Evolutionary conservation across 208 protist species (phyloP).

Genomic region (Leishmania tarentolae): DNA sequence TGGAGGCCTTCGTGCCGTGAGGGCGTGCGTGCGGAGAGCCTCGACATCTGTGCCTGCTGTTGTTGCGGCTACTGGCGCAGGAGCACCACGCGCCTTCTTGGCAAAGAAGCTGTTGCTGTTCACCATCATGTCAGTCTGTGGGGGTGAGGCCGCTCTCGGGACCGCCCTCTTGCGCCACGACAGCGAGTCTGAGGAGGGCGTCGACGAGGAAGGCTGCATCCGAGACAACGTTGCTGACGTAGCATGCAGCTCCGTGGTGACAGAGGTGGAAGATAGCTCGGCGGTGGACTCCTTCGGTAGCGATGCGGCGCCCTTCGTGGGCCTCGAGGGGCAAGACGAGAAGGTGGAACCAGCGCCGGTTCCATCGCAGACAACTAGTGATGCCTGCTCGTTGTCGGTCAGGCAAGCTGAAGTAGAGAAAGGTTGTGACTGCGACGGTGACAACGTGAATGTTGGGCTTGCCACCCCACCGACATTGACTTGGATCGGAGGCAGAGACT

Average conservation of each 20-base stretch:
- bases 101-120: constrained; percentile 5
- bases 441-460: not conserved
- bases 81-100: not conserved
- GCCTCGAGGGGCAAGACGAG: not conserved
- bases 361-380: not conserved
- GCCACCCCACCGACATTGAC: not conserved
- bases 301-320: not conserved
- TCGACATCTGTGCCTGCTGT: not conserved
- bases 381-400: not conserved
- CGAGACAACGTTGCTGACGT: not conserved
- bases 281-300: not conserved
- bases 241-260: not conserved
- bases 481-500: not conserved
- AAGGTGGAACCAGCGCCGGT: not conserved
- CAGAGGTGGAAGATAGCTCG: not conserved
- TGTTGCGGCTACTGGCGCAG: not conserved
- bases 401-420: not conserved
- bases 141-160: too few species aligned
- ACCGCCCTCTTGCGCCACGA: not conserved
- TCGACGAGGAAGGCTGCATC: not conserved
- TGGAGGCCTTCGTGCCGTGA: not conserved
- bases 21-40: not conserved
- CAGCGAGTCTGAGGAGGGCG: not conserved
- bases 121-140: not conserved
- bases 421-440: not conserved